Conservation (phyloP, 352 stramenopile genomes). For the Hyaloperonospora brassicae region DNA sequence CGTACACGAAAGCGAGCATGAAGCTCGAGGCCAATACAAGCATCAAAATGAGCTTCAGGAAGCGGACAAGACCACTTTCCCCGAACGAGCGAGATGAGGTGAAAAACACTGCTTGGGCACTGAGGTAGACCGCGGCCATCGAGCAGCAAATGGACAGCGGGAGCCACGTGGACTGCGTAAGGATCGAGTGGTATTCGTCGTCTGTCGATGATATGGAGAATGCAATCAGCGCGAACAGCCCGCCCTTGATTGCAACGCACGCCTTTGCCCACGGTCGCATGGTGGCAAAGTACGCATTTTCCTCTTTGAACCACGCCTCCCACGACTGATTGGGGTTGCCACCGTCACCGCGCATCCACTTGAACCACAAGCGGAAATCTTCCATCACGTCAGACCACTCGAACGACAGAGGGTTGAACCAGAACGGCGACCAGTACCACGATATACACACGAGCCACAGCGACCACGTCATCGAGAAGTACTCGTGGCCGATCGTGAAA, state of each 20-base stretch:
- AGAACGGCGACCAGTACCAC: conserved; percentile 92
- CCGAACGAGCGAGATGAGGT: conserved; percentile 39
- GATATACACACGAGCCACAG: conserved; percentile 90
- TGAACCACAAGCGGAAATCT: conserved; percentile 87
- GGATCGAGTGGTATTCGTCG: conserved; percentile 59
- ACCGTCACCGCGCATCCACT: conserved; percentile 90
- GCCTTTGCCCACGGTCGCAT: conserved; percentile 87
- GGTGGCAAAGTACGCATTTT: conserved; percentile 90
- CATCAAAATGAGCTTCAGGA: conserved; percentile 67
- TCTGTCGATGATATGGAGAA: conserved; percentile 76
- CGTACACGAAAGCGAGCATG: conserved; percentile 50
- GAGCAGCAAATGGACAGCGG: conserved; percentile 47
- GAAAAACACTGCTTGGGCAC: conserved; percentile 56
- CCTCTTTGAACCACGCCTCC: conserved; percentile 94
- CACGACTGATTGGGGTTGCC: conserved; percentile 91
- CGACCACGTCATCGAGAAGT: conserved; percentile 96
- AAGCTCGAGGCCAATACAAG: conserved; percentile 69
- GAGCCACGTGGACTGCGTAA: conserved; percentile 46
- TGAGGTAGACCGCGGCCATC: conserved; percentile 52
- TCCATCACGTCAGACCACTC: conserved; percentile 92
- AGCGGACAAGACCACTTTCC: conserved; percentile 56
- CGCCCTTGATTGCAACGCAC: conserved; percentile 85
- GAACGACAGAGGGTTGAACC: conserved; percentile 97
- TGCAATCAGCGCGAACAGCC: conserved; percentile 83
- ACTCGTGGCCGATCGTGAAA: conserved; percentile 92